phyloP scores from a whole-genome alignment of 2,329 filamentous ascomycete genomes.

The Cadophora luteo-olivacea region DNA sequence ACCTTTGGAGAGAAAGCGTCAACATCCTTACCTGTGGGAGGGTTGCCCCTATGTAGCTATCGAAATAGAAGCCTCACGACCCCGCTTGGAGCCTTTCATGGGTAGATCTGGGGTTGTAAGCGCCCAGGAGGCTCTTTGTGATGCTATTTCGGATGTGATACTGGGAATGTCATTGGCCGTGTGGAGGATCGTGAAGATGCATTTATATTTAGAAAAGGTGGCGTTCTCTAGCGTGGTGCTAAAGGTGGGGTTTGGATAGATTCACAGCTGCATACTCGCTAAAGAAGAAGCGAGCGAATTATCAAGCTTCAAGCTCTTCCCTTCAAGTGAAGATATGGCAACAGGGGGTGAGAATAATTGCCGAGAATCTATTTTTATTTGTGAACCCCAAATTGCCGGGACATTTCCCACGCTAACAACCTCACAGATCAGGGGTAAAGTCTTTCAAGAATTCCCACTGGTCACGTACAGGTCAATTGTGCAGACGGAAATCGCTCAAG shows the following conservation, averaged over 20 bases:
- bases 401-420: neutral
- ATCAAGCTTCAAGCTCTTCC: neutral
- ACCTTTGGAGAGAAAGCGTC: constrained; percentile 17
- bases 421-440: constrained; percentile 2
- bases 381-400: constrained; percentile 12
- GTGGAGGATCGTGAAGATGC: constrained; percentile 17
- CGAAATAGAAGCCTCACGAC: constrained; percentile 18
- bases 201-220: constrained; percentile 22
- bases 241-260: constrained; percentile 11
- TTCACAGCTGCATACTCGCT: neutral
- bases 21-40: constrained; percentile 18
- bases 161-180: constrained; percentile 16
- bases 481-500: constrained; percentile 13
- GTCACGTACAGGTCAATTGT: neutral
- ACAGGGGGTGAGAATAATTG: neutral
- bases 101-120: constrained; percentile 23
- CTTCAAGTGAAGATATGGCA: neutral
- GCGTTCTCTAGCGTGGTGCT: constrained; percentile 7
- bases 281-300: constrained; percentile 2
- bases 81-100: constrained; percentile 18
- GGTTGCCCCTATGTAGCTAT: constrained; percentile 14
- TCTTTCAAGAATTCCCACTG: neutral
- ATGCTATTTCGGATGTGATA: constrained; percentile 23
- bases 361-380: constrained; percentile 21
- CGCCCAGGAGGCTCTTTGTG: constrained; percentile 16